Percentiles rank a stretch among this genome's conserved stretches.
These are phyloP conservation scores for Acanthamoeba culbertsoni DNA, from an alignment of 208 protist species.

Conservation along the genomic window DNA sequence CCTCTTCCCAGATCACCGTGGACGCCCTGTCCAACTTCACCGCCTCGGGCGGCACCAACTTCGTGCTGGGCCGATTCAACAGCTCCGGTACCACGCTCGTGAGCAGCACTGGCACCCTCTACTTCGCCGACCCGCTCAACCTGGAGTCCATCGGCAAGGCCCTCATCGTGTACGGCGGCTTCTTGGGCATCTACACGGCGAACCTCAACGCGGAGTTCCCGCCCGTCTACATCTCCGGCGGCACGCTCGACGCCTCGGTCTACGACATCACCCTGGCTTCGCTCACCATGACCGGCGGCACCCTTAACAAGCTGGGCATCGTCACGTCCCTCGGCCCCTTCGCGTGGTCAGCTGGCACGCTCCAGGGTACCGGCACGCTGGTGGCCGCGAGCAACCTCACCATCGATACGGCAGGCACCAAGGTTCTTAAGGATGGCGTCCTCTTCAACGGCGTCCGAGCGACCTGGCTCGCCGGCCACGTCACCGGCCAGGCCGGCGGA, in stretches of 20 bases:
- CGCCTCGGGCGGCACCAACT: constrained; percentile 38
- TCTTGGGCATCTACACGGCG: constrained; percentile 31
- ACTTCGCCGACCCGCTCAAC: not conserved
- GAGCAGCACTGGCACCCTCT: constrained; percentile 22
- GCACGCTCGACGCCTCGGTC: constrained; percentile 54
- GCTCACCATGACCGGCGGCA: not conserved
- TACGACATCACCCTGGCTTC: not conserved
- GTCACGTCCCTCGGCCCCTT: not conserved
- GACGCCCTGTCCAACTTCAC: constrained; percentile 49
- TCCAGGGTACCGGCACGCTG: not conserved
- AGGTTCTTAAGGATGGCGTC: not conserved
- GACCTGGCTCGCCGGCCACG: not conserved
- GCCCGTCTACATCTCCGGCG: not conserved
- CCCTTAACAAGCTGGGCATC: constrained; percentile 29
- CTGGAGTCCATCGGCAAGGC: not conserved
- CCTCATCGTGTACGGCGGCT: constrained; percentile 15
- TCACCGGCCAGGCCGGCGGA: not conserved
- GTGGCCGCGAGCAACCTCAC: not conserved
- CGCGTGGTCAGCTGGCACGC: not conserved
- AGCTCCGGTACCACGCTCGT: not conserved
- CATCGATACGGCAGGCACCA: not conserved
- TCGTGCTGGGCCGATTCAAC: constrained; percentile 42
- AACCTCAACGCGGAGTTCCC: constrained; percentile 37
- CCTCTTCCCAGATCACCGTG: not conserved
- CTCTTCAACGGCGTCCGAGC: constrained; percentile 6